phyloP scores from a whole-genome alignment of 78 protist genomes.

The Guillardia theta region DNA sequence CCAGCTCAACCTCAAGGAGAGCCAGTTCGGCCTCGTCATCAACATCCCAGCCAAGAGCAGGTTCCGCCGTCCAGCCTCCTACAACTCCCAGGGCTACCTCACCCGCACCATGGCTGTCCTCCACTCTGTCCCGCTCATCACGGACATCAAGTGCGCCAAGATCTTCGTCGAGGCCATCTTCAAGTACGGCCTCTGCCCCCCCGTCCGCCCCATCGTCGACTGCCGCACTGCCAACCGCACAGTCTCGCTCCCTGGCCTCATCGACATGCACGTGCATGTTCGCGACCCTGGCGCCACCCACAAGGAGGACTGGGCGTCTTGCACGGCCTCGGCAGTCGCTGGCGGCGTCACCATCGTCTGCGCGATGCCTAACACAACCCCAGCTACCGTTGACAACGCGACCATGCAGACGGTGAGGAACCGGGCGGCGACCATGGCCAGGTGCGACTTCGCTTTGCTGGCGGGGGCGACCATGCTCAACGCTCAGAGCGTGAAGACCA shows the following conservation, averaged over 20 bases:
- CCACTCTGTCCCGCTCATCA: conserved; percentile 66
- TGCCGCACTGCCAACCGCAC: background rate
- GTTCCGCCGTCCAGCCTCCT: conserved; percentile 79
- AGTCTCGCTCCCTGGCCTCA: background rate
- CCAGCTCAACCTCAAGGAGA: background rate
- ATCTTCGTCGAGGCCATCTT: conserved; percentile 67
- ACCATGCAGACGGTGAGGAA: background rate
- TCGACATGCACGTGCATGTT: conserved; percentile 12
- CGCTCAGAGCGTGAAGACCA: background rate
- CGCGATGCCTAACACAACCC: conserved; percentile 16
- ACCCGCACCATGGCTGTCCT: conserved; percentile 86
- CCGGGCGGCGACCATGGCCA: conserved; percentile 18
- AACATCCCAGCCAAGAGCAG: conserved; percentile 76
- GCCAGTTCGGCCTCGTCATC: conserved; percentile 74
- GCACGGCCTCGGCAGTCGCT: conserved; percentile 14
- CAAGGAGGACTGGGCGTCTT: conserved; percentile 22
- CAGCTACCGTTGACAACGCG: background rate
- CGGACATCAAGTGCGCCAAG: conserved; percentile 89
- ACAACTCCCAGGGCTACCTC: conserved; percentile 78
- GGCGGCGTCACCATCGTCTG: background rate
- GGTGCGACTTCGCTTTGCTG: conserved; percentile 12
- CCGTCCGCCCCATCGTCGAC: background rate
- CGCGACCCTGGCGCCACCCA: background rate
- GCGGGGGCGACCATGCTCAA: conserved; percentile 3
- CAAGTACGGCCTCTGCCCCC: conserved; percentile 8